These are phyloP conservation scores for Cardamine chenopodiifolia DNA, from an alignment of 345 rosid species.

Conservation along the genomic window DNA sequence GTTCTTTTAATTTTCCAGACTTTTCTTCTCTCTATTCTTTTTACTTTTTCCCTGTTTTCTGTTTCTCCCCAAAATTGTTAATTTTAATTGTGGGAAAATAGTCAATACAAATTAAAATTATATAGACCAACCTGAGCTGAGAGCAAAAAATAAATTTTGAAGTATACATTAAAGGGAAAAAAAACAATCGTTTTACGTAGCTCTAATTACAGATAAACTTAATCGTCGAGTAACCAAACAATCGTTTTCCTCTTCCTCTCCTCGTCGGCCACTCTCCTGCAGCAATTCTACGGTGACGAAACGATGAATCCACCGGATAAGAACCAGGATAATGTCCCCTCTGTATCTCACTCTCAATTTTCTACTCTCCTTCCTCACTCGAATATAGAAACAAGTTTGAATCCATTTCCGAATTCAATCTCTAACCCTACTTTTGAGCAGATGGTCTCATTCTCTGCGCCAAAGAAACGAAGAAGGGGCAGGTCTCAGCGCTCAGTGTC, in stretches of 20 bases:
- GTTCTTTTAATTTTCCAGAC: slow-evolving; percentile 36
- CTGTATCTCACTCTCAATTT: slow-evolving; percentile 48
- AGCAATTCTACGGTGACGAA: slow-evolving; percentile 24
- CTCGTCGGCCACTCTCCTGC: slow-evolving; percentile 6
- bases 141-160: neutral
- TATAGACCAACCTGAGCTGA: neutral
- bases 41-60: slow-evolving; percentile 13
- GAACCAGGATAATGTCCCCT: slow-evolving; percentile 45
- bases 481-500: slow-evolving; percentile 69
- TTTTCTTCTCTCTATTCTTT: slow-evolving; percentile 28
- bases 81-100: neutral
- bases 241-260: slow-evolving; percentile 11
- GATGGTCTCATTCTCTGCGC: slow-evolving; percentile 65
- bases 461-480: slow-evolving; percentile 87
- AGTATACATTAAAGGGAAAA: neutral
- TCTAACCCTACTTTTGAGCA: slow-evolving; percentile 45
- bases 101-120: neutral
- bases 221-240: slow-evolving; percentile 38
- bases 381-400: slow-evolving; percentile 33
- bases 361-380: slow-evolving; percentile 47
- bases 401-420: slow-evolving; percentile 28
- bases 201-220: neutral
- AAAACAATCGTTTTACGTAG: neutral
- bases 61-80: slow-evolving; percentile 12
- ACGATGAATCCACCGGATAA: slow-evolving; percentile 54